Percentiles rank a stretch among this genome's conserved stretches.
Conservation (phyloP, 345 rosid genomes). For the Acer yangbiense region DNA sequence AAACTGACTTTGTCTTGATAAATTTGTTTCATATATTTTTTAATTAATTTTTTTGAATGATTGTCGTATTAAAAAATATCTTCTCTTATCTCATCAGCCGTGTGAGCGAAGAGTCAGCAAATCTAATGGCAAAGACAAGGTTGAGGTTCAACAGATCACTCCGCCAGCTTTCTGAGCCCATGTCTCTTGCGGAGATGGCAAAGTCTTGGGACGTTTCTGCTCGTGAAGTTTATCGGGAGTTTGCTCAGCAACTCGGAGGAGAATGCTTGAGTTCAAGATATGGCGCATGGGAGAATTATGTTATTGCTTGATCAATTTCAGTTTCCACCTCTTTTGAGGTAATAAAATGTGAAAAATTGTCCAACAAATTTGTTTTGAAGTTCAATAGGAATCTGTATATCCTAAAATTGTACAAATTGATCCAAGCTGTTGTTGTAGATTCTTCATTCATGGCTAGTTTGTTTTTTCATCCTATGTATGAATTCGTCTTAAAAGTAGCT, state of each 20-base stretch:
- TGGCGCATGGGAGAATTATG: conserved; percentile 22
- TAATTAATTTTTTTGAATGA: no score
- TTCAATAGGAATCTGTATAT: no score
- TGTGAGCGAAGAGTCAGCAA: background rate
- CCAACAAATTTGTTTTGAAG: no score
- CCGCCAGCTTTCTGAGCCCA: conserved; percentile 16
- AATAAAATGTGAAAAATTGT: no score
- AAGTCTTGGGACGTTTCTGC: conserved; percentile 19
- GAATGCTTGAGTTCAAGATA: conserved; percentile 23
- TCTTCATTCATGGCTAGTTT: no score
- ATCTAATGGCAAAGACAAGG: conserved; percentile 15
- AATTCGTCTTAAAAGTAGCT: no score
- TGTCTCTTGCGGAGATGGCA: conserved; percentile 19
- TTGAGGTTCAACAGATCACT: conserved; percentile 2
- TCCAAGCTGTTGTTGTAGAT: no score
- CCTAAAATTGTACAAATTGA: no score
- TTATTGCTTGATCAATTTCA: conserved; percentile 6
- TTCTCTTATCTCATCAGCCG: background rate
- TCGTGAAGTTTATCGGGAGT: conserved; percentile 11
- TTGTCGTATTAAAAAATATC: background rate
- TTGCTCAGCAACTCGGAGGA: conserved; percentile 9
- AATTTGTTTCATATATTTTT: no score
- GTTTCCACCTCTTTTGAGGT: no score
- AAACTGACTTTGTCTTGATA: no score
- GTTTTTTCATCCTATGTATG: no score